A percentile compares a stretch with the other conserved stretches of the same genome.
Evolutionary conservation across 31 red algal genomes (phyloP).

Genomic region (Porphyra umbilicalis): DNA sequence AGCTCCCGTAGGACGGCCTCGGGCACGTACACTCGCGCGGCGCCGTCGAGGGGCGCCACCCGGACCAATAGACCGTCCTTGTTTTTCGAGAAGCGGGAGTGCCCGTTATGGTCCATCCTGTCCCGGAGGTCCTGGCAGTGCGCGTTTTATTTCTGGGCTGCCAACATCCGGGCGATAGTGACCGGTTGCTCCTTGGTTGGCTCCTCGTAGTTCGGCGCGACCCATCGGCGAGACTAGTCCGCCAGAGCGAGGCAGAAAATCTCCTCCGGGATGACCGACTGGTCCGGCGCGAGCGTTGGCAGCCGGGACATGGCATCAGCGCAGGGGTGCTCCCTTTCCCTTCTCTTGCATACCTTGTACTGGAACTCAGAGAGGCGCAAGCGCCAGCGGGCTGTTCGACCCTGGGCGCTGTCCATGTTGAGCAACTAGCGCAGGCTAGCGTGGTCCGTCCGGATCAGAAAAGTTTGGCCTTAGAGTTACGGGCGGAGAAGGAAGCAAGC

Average conservation of each 20-base stretch:
- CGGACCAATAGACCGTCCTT: neutral
- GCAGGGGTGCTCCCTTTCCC: conserved; percentile 4
- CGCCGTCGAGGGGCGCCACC: neutral
- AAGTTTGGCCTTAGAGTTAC: conserved; percentile 19
- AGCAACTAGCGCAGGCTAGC: conserved; percentile 7
- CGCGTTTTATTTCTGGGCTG: neutral
- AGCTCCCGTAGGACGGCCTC: neutral
- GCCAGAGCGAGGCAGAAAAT: conserved; percentile 1
- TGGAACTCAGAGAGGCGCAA: conserved; percentile 23
- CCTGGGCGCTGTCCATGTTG: neutral
- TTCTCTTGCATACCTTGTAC: conserved; percentile 22
- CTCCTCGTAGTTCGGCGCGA: neutral
- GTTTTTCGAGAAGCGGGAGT: neutral
- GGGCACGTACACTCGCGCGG: neutral
- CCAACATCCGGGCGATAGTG: neutral
- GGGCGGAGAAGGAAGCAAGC: conserved; percentile 5
- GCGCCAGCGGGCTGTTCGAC: conserved; percentile 18
- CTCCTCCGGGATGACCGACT: neutral
- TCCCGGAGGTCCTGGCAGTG: neutral
- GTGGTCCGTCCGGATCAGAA: conserved; percentile 26
- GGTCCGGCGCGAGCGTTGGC: neutral
- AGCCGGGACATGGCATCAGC: conserved; percentile 14
- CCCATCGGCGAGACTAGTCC: neutral
- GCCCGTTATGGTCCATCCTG: neutral
- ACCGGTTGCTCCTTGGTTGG: neutral